phyloP scores from a whole-genome alignment of 495 filamentous ascomycete species.

The Daldinia childiae region DNA sequence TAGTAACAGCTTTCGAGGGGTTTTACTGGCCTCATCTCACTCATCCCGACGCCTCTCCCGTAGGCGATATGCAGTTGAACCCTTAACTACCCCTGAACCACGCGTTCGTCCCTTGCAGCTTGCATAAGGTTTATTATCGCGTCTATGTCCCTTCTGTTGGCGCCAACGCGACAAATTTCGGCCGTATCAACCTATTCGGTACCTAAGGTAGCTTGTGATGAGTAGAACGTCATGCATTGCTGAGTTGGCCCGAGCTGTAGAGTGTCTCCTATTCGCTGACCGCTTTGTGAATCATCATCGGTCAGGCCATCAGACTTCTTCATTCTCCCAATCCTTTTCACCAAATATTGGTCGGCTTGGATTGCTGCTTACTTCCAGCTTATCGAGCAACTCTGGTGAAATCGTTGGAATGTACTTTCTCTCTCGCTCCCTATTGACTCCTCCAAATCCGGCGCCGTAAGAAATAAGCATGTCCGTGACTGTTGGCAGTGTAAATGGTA shows the following conservation, averaged over 20 bases:
- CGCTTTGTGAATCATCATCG: conserved; percentile 17
- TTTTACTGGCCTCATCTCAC: conserved; percentile 35
- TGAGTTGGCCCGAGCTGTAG: conserved; percentile 35
- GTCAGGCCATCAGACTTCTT: conserved; percentile 52
- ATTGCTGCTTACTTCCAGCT: conserved; percentile 72
- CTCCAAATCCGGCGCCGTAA: conserved; percentile 94
- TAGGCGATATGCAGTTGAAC: conserved; percentile 35
- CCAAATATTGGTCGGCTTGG: conserved; percentile 53
- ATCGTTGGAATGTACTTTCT: conserved; percentile 97
- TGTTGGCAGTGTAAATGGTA: conserved; percentile 93
- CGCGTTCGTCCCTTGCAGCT: conserved; percentile 49
- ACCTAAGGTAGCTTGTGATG: conserved; percentile 33
- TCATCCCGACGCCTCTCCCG: conserved; percentile 44
- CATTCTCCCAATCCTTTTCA: conserved; percentile 62
- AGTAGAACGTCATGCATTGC: conserved; percentile 39
- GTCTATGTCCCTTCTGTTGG: conserved; percentile 31
- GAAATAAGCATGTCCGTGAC: conserved; percentile 97
- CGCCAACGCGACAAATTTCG: conserved; percentile 39
- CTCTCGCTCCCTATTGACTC: conserved; percentile 88
- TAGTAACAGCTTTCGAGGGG: conserved; percentile 25
- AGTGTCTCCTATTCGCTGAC: conserved; percentile 27
- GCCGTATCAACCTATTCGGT: conserved; percentile 33
- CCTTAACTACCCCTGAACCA: conserved; percentile 34
- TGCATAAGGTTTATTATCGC: conserved; percentile 44
- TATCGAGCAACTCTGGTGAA: conserved; percentile 90